Evolutionary conservation across 208 protist genomes (phyloP).

Genomic region (Novymonas esmeraldas): DNA sequence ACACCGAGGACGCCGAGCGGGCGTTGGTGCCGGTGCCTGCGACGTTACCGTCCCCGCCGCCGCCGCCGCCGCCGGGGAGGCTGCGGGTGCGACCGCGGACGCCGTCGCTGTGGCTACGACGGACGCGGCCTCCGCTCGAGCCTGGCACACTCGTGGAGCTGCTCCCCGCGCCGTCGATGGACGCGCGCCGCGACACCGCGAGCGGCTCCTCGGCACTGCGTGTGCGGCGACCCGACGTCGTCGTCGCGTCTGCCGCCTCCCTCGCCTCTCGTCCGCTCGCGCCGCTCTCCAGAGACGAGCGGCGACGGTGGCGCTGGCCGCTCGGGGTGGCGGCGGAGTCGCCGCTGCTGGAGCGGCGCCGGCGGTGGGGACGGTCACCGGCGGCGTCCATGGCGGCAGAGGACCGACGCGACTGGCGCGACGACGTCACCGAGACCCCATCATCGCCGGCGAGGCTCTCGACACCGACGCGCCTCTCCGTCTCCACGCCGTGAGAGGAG

Average conservation of each 20-base stretch:
- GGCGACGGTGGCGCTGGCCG: constrained; percentile 9
- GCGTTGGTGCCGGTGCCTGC: background rate
- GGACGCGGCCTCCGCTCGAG: constrained; percentile 1
- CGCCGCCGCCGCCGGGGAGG: background rate
- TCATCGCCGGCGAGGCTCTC: background rate
- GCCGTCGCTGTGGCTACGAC: constrained; percentile 30
- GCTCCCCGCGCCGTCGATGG: background rate
- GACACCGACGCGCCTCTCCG: background rate
- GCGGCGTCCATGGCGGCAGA: background rate
- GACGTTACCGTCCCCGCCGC: background rate
- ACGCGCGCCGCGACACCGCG: constrained; percentile 9
- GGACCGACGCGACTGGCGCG: constrained; percentile 20
- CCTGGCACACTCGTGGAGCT: background rate
- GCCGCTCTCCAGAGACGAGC: constrained; percentile 16
- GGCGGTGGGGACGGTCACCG: constrained; percentile 5
- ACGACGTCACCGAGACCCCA: constrained; percentile 29
- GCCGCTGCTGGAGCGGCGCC: constrained; percentile 16
- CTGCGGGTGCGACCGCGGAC: constrained; percentile 6
- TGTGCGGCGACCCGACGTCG: constrained; percentile 12
- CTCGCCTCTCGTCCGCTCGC: constrained; percentile 4
- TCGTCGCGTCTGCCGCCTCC: background rate
- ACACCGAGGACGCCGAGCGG: constrained; percentile 7
- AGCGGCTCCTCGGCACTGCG: constrained; percentile 35
- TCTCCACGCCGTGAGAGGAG: constrained; percentile 1
- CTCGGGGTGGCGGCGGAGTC: background rate